Base-by-base conservation (phyloP, 257 asterid genomes). In the Primulina tabacum region DNA sequence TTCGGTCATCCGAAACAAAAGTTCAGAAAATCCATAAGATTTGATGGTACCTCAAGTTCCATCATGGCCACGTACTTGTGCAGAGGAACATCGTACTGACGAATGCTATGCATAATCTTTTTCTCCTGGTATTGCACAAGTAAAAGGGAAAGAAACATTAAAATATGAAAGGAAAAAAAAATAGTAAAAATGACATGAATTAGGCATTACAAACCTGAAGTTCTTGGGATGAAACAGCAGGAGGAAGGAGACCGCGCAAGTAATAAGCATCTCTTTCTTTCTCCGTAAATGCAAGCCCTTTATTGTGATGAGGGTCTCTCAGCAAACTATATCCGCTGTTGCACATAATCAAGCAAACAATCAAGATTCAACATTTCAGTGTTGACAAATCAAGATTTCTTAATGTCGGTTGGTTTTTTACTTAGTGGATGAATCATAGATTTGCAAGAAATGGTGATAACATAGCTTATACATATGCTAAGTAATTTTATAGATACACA, bases 231-330 rank as follows among this genome's bases (percentile, higher is more conserved):
- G 40, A 0, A 76, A 83, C 59, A 33, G 55, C 83, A 0, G 97
- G 97, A 43, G 97, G 97, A 32, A 89, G 81, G 68, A 92, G 96
- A 20, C 97, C 93, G 1, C 87, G 82, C 83, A 92, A 78, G 82
- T 89, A 92, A 77, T 92, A 95, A 62, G 90, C 83, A 66, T 87
- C 93, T 80, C 97, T 86, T 82, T 92, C 97, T 35, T 71, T 82
- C 71, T 86, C 96, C 4, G 90, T 80, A 69, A 89, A 89, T 0
- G 95, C 92, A 59, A 92, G 95, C 30, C 95, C 97, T 83, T 92
- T 92, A 89, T 89, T 92, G 79, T 84, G 92, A 59, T 79, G 88
- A 4, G 97, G 96, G 73, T 89, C 95, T 78, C 96, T 87, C 84
- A 89, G 72, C 86, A 92, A 72, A 75, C 20, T 82, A 76, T 79